Base-by-base conservation (phyloP, 805 yeast species). In the Pichia exigua region DNA sequence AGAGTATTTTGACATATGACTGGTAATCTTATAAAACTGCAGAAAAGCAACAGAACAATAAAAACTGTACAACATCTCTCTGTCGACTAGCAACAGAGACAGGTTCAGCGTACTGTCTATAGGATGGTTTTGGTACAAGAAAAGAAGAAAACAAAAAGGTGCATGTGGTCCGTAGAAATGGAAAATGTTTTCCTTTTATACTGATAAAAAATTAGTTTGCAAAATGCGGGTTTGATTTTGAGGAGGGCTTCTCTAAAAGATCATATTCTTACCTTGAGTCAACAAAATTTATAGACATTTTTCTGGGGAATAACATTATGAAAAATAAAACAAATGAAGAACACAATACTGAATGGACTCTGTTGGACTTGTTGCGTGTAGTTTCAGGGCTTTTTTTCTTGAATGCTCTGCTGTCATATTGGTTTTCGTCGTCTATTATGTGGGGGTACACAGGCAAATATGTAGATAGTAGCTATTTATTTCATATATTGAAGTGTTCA, bases 361-460 rank as follows among this genome's bases (percentile, higher is more conserved):
- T 72, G 4, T 0, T 74, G 1, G 85, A 80, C 57, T 30, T 73
- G 1, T 41, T 76, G 3, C 65, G 82, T 24, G 57, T 79, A 0
- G 20, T 75, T 1, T 69, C 71, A 0, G 85, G 85, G 0, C 3
- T 78, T 1, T 54, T 81, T 3, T 54, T 77, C 7, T 48, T 79
- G 21, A 78, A 75, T 57, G 70, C 78, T 10, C 18, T 76, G 1
- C 58, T 76, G 3, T 83, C 87, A 1, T 83, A 78, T 67, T 73
- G 74, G 69, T 71, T 82, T 54, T 85, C 90, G 0, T 73, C 76
- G 1, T 63, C 84, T 0, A 50, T 76, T 3, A 71, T 79, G 1
- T 84, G 89, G 89, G 85, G 86, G 7, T 74, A 76, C 60, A 63
- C 72, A 3, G 83, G 85, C 1, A 72, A 72, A 56, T 74, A 74